Conservation (phyloP, 495 filamentous ascomycete species). For the Penicillium chermesinum region DNA sequence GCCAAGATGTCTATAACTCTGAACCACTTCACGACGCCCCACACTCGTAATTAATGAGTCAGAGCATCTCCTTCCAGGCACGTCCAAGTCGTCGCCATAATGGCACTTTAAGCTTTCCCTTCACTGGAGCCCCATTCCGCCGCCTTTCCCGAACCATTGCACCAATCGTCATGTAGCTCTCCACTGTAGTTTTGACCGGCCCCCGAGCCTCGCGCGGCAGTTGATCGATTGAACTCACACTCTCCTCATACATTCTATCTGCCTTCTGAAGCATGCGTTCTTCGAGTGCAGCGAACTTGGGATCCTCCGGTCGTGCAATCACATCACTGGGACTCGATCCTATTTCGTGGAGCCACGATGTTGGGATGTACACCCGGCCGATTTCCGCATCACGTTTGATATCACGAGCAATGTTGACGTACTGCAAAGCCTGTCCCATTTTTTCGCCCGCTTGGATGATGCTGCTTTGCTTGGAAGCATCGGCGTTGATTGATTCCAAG, state of each 20-base stretch:
- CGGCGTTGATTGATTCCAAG: background rate
- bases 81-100: conserved; percentile 10
- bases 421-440: conserved; percentile 67
- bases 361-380: conserved; percentile 58
- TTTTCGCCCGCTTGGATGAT: conserved; percentile 43
- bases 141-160: conserved; percentile 7
- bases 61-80: conserved; percentile 7
- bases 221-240: conserved; percentile 47
- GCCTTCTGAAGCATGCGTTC: conserved; percentile 50
- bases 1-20: background rate
- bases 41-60: background rate
- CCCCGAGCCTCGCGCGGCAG: conserved; percentile 52
- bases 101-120: conserved; percentile 38
- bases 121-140: conserved; percentile 40
- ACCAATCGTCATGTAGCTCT: conserved; percentile 72
- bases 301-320: conserved; percentile 38
- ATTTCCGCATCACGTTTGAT: conserved; percentile 56
- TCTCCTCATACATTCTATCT: conserved; percentile 46
- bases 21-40: background rate
- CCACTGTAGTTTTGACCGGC: conserved; percentile 60
- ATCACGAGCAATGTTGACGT: conserved; percentile 67
- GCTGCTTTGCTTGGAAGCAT: background rate
- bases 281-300: conserved; percentile 41
- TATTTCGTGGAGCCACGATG: conserved; percentile 52
- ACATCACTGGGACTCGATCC: conserved; percentile 49